Evolutionary conservation across 768 basidiomycete species (phyloP).

Genomic region (Xerocomus potaroensis): DNA sequence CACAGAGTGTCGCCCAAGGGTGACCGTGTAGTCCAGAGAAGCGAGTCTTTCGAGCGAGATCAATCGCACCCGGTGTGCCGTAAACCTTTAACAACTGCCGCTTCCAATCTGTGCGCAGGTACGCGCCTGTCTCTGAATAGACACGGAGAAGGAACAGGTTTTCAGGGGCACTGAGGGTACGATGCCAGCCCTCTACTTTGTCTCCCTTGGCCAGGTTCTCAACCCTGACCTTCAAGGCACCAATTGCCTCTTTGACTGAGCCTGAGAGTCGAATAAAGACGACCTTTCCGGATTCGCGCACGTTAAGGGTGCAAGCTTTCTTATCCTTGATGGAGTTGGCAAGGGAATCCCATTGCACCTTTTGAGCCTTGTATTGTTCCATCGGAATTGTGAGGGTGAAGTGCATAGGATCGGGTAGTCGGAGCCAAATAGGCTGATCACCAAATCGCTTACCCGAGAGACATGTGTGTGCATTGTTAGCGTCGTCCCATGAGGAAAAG

Average conservation of each 20-base stretch:
- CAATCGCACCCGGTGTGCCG: slow-evolving; percentile 38
- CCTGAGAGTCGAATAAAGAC: slow-evolving; percentile 45
- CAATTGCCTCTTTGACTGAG: slow-evolving; percentile 48
- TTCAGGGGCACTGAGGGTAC: slow-evolving; percentile 29
- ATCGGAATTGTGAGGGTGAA: too few species aligned
- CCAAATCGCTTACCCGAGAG: too few species aligned
- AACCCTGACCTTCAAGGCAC: slow-evolving; percentile 55
- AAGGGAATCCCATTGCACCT: too few species aligned
- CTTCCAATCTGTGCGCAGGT: slow-evolving; percentile 45
- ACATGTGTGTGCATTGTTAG: too few species aligned
- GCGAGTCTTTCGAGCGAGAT: slow-evolving; percentile 45
- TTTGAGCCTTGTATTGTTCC: too few species aligned
- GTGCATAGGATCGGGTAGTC: too few species aligned
- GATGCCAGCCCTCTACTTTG: slow-evolving; percentile 49
- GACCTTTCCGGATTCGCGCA: slow-evolving; percentile 21
- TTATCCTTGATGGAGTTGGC: too few species aligned
- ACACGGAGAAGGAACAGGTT: slow-evolving; percentile 36
- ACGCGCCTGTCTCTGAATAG: slow-evolving; percentile 36
- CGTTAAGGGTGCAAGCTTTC: slow-evolving; percentile 34
- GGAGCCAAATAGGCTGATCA: too few species aligned
- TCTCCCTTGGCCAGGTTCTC: slow-evolving; percentile 52
- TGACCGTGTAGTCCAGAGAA: slow-evolving; percentile 38
- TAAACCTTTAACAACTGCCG: slow-evolving; percentile 42
- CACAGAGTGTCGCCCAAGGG: slow-evolving; percentile 37
- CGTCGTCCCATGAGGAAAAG: too few species aligned